Evolutionary conservation across 2,329 filamentous ascomycete genomes (phyloP), one percentile per base, ranked within the genome.

Genomic region (Fusarium sp.): DNA sequence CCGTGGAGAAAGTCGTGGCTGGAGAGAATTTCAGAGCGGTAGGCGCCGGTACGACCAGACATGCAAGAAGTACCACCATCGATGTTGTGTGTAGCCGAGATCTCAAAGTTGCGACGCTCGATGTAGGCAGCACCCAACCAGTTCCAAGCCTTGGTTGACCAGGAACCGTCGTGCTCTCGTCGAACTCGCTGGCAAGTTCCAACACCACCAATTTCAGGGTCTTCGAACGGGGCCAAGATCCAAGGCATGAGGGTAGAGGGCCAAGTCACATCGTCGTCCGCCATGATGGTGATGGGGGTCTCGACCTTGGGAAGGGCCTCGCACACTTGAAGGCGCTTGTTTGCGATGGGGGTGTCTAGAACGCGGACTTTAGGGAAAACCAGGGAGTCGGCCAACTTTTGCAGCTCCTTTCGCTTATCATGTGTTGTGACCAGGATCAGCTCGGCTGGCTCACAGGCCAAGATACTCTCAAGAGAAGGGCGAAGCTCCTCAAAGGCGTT

Each of bases 51-150:
- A 45, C 95, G 91, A 62, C 95, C 95, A 48, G 95, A 98, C 85
- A 98, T 93, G 84, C 95, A 98, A 13, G 95, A 97, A n/a, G 97
- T 92, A 43, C 95, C 95, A 63, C 95, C 95, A 78, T 98, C 95
- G 54, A 98, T 92, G 82, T 95, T 93, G 79, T 97, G 95, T 58
- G 94, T 98, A 32, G 95, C 94, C 49, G 94, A 97, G 78, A 97
- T 97, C 81, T 98, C 95, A 79, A 98, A 98, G 82, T 98, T 98
- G 67, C 95, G 91, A 62, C 95, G 90, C 80, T 97, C 93, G 68
- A 98, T 91, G 80, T 98, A 98, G 54, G 94, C 90, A 24, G 94
- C 93, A 8, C 94, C 94, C 22, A 98, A 87, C 86, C 95, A 98
- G 78, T 94, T 94, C 90, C 91, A 98, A 70, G 93, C 83, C 53